These are phyloP conservation scores for Microbotryum saponariae DNA, from an alignment of 1,284 basidiomycete genomes.

Conservation along the genomic window DNA sequence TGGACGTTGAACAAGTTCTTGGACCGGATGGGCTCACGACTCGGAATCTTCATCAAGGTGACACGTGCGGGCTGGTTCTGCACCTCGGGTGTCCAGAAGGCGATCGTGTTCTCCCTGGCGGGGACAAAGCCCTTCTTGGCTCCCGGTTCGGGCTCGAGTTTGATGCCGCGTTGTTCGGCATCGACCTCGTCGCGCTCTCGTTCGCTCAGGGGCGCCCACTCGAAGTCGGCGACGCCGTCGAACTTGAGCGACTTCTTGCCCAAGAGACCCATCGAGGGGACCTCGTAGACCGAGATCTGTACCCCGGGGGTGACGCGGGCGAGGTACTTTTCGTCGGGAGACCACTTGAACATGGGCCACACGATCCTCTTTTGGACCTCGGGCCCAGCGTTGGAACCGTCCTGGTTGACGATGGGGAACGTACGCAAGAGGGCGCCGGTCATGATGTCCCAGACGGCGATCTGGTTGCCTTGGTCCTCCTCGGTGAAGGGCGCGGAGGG, in stretches of 20 bases:
- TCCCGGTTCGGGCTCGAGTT: slow-evolving; percentile 93
- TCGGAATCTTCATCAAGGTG: slow-evolving; percentile 82
- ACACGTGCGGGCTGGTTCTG: slow-evolving; percentile 93
- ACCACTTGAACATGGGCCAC: slow-evolving; percentile 98
- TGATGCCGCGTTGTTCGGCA: slow-evolving; percentile 93
- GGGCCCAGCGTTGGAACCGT: slow-evolving; percentile 20
- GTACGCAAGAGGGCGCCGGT: slow-evolving; percentile 87
- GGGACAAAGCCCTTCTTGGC: slow-evolving; percentile 45
- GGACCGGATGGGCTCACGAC: slow-evolving; percentile 73
- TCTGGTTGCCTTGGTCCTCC: slow-evolving; percentile 93
- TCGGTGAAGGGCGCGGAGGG: slow-evolving; percentile 62
- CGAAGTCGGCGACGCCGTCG: slow-evolving; percentile 96
- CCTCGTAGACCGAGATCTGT: slow-evolving; percentile 93
- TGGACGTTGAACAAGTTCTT: slow-evolving; percentile 99
- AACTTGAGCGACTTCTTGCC: slow-evolving; percentile 98
- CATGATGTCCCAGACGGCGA: slow-evolving; percentile 97
- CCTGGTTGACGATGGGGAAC: slow-evolving; percentile 56
- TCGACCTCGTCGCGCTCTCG: slow-evolving; percentile 77
- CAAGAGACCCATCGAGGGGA: slow-evolving; percentile 86
- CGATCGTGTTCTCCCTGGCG: slow-evolving; percentile 78
- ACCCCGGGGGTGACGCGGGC: slow-evolving; percentile 80
- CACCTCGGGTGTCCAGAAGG: slow-evolving; percentile 96
- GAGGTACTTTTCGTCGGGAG: slow-evolving; percentile 90
- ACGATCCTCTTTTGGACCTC: slow-evolving; percentile 55
- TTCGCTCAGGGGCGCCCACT: slow-evolving; percentile 94